A percentile compares a stretch with the other conserved stretches of the same genome.
These are phyloP conservation scores for Coccomyxa sp. DNA, from an alignment of 139 green algal genomes.

Conservation along the genomic window DNA sequence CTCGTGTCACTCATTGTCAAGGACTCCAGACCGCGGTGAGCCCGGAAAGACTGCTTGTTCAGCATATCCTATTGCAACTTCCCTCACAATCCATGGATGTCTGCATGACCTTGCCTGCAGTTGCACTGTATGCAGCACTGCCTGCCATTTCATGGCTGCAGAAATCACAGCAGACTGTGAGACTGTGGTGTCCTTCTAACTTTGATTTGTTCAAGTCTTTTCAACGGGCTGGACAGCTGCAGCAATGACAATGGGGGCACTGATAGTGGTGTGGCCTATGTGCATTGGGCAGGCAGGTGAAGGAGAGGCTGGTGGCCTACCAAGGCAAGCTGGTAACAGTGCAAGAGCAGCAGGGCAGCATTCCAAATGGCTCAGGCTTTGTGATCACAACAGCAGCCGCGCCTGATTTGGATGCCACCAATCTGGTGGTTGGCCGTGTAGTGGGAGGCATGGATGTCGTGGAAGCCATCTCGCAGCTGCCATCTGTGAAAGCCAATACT, in stretches of 20 bases:
- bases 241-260: neutral
- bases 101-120: neutral
- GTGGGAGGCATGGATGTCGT: slow-evolving; percentile 49
- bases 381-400: slow-evolving; percentile 38
- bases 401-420: slow-evolving; percentile 45
- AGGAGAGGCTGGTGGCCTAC: slow-evolving; percentile 48
- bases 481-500: slow-evolving; percentile 48
- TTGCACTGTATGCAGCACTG: neutral
- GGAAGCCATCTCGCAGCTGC: slow-evolving; percentile 28
- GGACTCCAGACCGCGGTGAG: slow-evolving; percentile 10
- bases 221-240: neutral
- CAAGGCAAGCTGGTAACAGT: slow-evolving; percentile 59
- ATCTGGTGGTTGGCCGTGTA: slow-evolving; percentile 51
- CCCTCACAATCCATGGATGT: too few species aligned
- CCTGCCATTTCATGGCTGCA: neutral
- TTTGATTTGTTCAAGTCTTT: neutral
- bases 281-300: slow-evolving; percentile 11
- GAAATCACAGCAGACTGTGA: neutral
- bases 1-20: slow-evolving; percentile 25
- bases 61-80: too few species aligned
- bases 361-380: slow-evolving; percentile 53
- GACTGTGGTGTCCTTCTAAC: neutral
- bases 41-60: neutral
- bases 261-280: too few species aligned
- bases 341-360: slow-evolving; percentile 30